Evolutionary conservation across 2,329 filamentous ascomycete species (phyloP).

Genomic region (Ascosphaera acerosa): DNA sequence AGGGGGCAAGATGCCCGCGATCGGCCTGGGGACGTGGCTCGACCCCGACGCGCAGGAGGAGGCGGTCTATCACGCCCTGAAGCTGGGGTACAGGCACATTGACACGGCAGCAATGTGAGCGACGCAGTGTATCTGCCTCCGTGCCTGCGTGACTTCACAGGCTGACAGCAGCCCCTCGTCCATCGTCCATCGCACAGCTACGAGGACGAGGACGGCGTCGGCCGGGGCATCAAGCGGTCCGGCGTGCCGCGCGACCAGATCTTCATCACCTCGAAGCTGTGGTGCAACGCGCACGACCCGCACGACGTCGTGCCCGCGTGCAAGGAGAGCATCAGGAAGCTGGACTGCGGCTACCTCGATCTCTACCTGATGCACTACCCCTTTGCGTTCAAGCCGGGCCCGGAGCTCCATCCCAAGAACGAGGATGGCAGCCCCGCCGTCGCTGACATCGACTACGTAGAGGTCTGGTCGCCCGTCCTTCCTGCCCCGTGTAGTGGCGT

Average conservation of each 20-base stretch:
- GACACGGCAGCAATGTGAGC: conserved; percentile 20
- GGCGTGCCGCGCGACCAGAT: conserved; percentile 37
- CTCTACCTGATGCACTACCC: conserved; percentile 47
- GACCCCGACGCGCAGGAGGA: conserved; percentile 24
- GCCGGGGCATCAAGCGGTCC: conserved; percentile 35
- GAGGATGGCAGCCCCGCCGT: conserved; percentile 18
- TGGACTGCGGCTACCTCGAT: conserved; percentile 41
- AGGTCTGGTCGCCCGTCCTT: conserved; percentile 11
- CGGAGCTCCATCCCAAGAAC: conserved; percentile 18
- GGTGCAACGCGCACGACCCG: conserved; percentile 33
- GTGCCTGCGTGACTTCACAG: too few relatives aligned
- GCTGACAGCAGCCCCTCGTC: too few relatives aligned
- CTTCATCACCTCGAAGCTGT: conserved; percentile 39
- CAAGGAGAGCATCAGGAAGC: conserved; percentile 33
- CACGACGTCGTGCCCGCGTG: conserved; percentile 35
- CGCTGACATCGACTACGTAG: conserved; percentile 24
- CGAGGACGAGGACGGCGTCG: conserved; percentile 40
- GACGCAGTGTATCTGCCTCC: too few relatives aligned
- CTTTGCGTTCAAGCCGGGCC: conserved; percentile 12
- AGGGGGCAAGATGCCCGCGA: conserved; percentile 21
- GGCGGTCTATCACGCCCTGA: conserved; percentile 21
- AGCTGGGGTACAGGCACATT: conserved; percentile 29
- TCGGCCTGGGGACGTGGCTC: conserved; percentile 31
- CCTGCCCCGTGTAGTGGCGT: neutral
- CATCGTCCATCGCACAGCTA: conserved; percentile 22